Evolutionary conservation across 148 eudicot genomes (phyloP).

Genomic region (Tetragonia tetragonoides): DNA sequence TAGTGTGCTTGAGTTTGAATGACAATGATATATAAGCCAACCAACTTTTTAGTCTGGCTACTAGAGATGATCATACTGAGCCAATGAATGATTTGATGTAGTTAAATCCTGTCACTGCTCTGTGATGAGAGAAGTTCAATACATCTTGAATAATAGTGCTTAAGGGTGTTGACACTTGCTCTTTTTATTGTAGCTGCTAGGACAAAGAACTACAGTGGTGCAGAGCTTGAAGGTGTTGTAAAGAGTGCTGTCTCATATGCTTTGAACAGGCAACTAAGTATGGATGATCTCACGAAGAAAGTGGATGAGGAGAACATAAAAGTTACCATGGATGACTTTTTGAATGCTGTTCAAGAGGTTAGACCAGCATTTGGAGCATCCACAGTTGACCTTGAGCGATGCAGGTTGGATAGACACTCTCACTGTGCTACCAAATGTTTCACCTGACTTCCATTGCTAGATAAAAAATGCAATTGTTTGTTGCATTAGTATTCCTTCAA

Average conservation of each 20-base stretch:
- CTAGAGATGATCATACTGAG: not conserved
- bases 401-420: constrained; percentile 50
- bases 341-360: constrained; percentile 80
- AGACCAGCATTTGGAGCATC: constrained; percentile 98
- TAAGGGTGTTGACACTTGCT: constrained; percentile 6
- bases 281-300: constrained; percentile 91
- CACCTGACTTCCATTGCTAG: not conserved
- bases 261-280: constrained; percentile 78
- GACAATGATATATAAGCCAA: not conserved
- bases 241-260: constrained; percentile 99
- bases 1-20: not conserved
- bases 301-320: constrained; percentile 94
- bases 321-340: constrained; percentile 93
- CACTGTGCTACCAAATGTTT: not conserved
- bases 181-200: constrained; percentile 62
- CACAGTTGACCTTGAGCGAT: constrained; percentile 87
- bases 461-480: not conserved
- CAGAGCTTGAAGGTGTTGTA: constrained; percentile 99
- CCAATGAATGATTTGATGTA: not conserved
- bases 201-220: constrained; percentile 98
- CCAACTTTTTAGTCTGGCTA: not conserved
- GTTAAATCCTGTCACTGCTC: not conserved
- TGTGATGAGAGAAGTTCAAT: not conserved
- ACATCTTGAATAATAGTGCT: constrained; percentile 4
- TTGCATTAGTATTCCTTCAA: not conserved